Evolutionary conservation across 179 eudicot genomes (phyloP).

Genomic region (Actinidia arguta): DNA sequence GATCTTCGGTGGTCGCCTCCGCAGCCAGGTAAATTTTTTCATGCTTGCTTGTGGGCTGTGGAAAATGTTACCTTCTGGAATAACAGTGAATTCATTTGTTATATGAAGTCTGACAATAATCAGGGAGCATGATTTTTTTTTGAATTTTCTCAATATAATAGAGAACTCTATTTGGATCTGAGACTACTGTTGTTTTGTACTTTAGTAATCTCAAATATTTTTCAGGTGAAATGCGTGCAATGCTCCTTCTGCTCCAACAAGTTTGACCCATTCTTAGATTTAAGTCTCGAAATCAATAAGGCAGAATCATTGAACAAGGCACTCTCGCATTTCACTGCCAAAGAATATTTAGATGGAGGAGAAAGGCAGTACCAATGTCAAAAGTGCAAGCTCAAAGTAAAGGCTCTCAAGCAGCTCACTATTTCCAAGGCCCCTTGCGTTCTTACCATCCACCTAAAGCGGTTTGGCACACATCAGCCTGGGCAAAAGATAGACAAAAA

Average conservation of each 20-base stretch:
- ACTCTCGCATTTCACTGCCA: constrained; percentile 75
- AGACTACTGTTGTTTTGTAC: neutral
- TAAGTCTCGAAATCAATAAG: constrained; percentile 88
- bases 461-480: constrained; percentile 73
- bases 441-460: constrained; percentile 86
- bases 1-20: constrained; percentile 94
- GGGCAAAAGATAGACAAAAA: constrained; percentile 90
- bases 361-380: constrained; percentile 86
- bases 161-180: neutral
- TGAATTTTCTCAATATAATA: neutral
- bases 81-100: neutral
- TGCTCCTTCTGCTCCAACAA: constrained; percentile 87
- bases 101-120: neutral
- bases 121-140: neutral
- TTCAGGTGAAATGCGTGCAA: constrained; percentile 93
- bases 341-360: constrained; percentile 94
- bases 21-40: constrained; percentile 76
- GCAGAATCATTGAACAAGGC: constrained; percentile 86
- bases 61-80: neutral
- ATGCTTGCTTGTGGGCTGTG: constrained; percentile 6
- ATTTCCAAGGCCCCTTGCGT: constrained; percentile 84
- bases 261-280: constrained; percentile 92
- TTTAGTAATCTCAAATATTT: neutral
- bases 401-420: constrained; percentile 91
- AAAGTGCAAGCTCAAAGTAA: constrained; percentile 91